Evolutionary conservation across 2,329 filamentous ascomycete species (phyloP).

Genomic region (Colletotrichum falcatum): DNA sequence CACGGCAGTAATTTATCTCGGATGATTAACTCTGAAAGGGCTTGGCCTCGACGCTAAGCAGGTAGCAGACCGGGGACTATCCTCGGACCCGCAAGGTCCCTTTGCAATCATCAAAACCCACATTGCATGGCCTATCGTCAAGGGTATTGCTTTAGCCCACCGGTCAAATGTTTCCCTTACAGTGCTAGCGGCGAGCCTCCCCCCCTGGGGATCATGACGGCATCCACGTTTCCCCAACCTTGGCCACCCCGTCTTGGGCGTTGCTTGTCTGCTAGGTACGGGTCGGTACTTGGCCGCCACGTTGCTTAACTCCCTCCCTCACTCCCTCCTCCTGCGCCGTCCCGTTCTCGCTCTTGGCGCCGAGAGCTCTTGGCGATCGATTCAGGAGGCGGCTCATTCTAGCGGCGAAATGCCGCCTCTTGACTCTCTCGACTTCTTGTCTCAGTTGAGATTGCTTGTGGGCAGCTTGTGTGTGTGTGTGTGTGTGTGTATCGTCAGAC

Average conservation of each 20-base stretch:
- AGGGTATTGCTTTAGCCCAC: conserved; percentile 5
- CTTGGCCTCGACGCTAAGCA: conserved; percentile 26
- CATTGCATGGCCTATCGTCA: conserved; percentile 31
- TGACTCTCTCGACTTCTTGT: background rate
- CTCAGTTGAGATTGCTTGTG: background rate
- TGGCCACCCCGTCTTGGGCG: conserved; percentile 25
- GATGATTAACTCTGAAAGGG: conserved; percentile 19
- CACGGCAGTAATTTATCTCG: conserved; percentile 23
- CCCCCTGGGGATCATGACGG: background rate
- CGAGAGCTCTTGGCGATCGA: conserved; percentile 38
- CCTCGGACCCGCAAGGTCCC: conserved; percentile 28
- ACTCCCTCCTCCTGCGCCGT: conserved; percentile 1
- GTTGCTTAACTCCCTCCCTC: too few relatives aligned
- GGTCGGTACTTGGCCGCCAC: conserved; percentile 25
- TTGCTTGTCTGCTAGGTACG: conserved; percentile 33
- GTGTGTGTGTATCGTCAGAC: background rate
- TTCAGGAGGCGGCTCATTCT: conserved; percentile 15
- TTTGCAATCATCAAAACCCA: conserved; percentile 37
- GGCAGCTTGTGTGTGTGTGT: too few relatives aligned
- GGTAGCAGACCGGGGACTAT: too few relatives aligned
- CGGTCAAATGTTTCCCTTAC: background rate
- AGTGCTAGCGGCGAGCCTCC: background rate
- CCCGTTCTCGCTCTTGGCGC: conserved; percentile 24
- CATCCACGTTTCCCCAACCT: conserved; percentile 27
- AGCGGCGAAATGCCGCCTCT: background rate